These are phyloP conservation scores for Diplodia scrobiculata DNA, from an alignment of 2,329 filamentous ascomycete species.

Conservation along the genomic window DNA sequence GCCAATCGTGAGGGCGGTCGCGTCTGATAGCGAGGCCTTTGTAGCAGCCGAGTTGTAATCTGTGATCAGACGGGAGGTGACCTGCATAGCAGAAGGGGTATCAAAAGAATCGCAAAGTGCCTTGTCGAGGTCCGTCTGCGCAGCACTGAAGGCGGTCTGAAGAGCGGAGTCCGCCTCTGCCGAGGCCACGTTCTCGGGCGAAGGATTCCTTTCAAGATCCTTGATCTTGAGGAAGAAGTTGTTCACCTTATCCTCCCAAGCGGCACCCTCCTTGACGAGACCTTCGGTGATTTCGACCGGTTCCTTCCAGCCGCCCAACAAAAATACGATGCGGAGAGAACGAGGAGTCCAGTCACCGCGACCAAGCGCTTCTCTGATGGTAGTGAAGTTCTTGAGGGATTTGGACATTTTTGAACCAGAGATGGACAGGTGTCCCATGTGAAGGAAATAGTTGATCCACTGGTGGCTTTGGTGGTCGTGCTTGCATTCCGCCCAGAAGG, in stretches of 20 bases:
- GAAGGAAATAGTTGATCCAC: constrained; percentile 95
- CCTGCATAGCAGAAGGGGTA: constrained; percentile 75
- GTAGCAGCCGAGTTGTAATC: constrained; percentile 65
- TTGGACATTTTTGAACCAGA: constrained; percentile 95
- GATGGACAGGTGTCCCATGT: constrained; percentile 91
- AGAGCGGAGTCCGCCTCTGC: constrained; percentile 49
- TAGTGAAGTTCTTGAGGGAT: constrained; percentile 92
- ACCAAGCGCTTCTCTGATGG: constrained; percentile 78
- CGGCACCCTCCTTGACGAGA: constrained; percentile 70
- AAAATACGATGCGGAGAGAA: constrained; percentile 79
- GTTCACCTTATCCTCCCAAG: constrained; percentile 79
- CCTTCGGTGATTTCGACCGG: constrained; percentile 88
- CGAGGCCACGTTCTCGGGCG: constrained; percentile 35
- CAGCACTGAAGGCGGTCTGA: constrained; percentile 53
- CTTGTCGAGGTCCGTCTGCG: constrained; percentile 61
- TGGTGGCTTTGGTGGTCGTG: constrained; percentile 54
- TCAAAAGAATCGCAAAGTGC: constrained; percentile 85
- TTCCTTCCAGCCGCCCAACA: constrained; percentile 87
- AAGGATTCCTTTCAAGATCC: constrained; percentile 50
- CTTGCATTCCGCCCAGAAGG: constrained; percentile 64
- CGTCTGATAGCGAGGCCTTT: constrained; percentile 48
- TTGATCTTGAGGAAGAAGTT: constrained; percentile 66
- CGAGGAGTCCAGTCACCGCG: constrained; percentile 73
- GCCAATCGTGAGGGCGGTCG: constrained; percentile 60
- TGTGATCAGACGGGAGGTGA: constrained; percentile 76